These are phyloP conservation scores for Coprinopsis strossmayeri DNA, from an alignment of 768 basidiomycete species.

Conservation along the genomic window DNA sequence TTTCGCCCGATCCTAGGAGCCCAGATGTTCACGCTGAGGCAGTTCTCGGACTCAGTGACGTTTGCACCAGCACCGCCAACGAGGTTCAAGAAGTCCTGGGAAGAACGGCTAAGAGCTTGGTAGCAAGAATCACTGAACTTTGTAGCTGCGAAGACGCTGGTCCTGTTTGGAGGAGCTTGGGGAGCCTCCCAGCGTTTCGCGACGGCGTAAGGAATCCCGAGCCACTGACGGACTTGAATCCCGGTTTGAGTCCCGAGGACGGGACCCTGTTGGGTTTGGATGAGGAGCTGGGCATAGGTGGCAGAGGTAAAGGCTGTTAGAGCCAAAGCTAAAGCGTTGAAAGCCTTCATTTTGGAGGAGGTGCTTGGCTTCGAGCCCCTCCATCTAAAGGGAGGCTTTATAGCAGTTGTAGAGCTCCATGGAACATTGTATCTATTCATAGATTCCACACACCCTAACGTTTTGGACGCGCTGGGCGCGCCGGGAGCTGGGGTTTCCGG, in stretches of 20 bases:
- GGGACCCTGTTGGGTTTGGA: slow-evolving; percentile 22
- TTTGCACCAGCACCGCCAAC: slow-evolving; percentile 19
- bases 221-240: slow-evolving; percentile 30
- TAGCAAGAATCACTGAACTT: slow-evolving; percentile 25
- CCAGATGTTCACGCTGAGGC: slow-evolving; percentile 33
- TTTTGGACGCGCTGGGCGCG: no score
- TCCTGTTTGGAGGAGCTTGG: slow-evolving; percentile 15
- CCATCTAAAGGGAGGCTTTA: no score
- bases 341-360: no score
- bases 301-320: no score
- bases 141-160: slow-evolving; percentile 18
- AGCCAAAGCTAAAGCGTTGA: no score
- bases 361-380: no score
- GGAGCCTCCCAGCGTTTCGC: slow-evolving; percentile 29
- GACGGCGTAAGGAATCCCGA: slow-evolving; percentile 28
- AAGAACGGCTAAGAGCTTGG: slow-evolving; percentile 17
- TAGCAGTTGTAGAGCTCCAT: no score
- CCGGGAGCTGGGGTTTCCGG: no score
- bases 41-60: slow-evolving; percentile 29
- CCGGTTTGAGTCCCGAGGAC: slow-evolving; percentile 23
- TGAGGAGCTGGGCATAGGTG: no score
- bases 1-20: slow-evolving; percentile 17
- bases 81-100: slow-evolving; percentile 20
- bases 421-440: no score
- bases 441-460: no score